Conservation (phyloP, 1,139 yeast genomes). For the Pichia sp. region DNA sequence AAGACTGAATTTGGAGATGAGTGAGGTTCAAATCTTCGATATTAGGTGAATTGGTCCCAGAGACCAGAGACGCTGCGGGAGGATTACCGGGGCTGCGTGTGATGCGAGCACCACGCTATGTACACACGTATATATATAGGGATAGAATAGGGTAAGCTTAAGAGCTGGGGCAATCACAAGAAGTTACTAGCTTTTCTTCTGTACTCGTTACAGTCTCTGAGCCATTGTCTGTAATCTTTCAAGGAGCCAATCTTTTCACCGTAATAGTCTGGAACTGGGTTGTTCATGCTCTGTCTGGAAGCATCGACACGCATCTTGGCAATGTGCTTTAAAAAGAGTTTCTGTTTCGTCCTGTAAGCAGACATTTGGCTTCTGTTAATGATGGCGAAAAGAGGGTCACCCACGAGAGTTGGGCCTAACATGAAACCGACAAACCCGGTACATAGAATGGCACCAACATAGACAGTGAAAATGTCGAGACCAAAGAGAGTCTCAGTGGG, state of each 20-base stretch:
- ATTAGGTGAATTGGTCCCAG: too few species aligned
- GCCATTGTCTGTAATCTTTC: slow-evolving; percentile 88
- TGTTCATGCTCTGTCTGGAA: slow-evolving; percentile 81
- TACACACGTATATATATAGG: too few species aligned
- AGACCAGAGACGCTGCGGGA: too few species aligned
- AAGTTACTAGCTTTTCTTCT: slow-evolving; percentile 80
- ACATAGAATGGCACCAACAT: slow-evolving; percentile 56
- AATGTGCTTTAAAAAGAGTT: slow-evolving; percentile 65
- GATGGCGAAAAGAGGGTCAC: slow-evolving; percentile 59
- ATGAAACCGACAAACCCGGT: slow-evolving; percentile 77
- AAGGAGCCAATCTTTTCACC: slow-evolving; percentile 91
- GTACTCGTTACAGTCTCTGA: slow-evolving; percentile 89
- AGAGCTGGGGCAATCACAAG: too few species aligned
- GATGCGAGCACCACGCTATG: too few species aligned
- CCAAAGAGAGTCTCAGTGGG: slow-evolving; percentile 76
- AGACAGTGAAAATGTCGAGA: slow-evolving; percentile 75
- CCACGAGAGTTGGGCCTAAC: slow-evolving; percentile 70
- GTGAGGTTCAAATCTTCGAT: too few species aligned
- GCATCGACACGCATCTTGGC: slow-evolving; percentile 85
- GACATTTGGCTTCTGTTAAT: slow-evolving; percentile 40
- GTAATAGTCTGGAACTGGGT: slow-evolving; percentile 96
- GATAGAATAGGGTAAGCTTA: too few species aligned
- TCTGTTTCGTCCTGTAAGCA: slow-evolving; percentile 55
- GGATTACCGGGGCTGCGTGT: too few species aligned
- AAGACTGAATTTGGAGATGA: too few species aligned